Evolutionary conservation across 129 eudicot genomes (phyloP).

Genomic region (Flaveria brownii): DNA sequence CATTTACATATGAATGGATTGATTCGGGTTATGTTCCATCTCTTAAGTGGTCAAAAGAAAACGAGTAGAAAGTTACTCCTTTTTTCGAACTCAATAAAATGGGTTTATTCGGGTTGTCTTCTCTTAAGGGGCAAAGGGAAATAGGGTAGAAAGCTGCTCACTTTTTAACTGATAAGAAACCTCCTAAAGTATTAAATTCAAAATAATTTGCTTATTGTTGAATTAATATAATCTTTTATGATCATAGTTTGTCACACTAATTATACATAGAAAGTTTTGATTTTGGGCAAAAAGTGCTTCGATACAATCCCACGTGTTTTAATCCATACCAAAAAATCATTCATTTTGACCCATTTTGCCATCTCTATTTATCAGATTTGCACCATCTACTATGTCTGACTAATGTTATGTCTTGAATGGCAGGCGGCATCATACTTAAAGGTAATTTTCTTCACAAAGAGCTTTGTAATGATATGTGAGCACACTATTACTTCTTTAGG

Average conservation of each 20-base stretch:
- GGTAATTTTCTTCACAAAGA: constrained; percentile 46
- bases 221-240: background rate
- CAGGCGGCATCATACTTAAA: constrained; percentile 72
- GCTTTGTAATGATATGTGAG: constrained; percentile 19
- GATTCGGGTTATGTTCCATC: constrained; percentile 7
- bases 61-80: background rate
- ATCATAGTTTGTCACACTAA: background rate
- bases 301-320: background rate
- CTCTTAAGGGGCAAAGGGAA: background rate
- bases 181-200: background rate
- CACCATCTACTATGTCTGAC: constrained; percentile 19
- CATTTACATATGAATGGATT: background rate
- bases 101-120: constrained; percentile 10
- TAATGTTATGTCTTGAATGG: constrained; percentile 27
- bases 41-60: background rate
- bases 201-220: background rate
- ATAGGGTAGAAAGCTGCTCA: background rate
- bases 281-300: background rate
- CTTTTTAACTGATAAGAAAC: background rate
- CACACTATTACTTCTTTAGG: constrained; percentile 17
- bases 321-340: background rate
- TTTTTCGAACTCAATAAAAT: background rate
- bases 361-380: background rate
- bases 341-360: constrained; percentile 7
- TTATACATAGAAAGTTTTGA: background rate